Percentiles rank a stretch among this genome's conserved stretches.
These are phyloP conservation scores for Neoboletus brunneissimus DNA, from an alignment of 768 basidiomycete species.

Conservation along the genomic window DNA sequence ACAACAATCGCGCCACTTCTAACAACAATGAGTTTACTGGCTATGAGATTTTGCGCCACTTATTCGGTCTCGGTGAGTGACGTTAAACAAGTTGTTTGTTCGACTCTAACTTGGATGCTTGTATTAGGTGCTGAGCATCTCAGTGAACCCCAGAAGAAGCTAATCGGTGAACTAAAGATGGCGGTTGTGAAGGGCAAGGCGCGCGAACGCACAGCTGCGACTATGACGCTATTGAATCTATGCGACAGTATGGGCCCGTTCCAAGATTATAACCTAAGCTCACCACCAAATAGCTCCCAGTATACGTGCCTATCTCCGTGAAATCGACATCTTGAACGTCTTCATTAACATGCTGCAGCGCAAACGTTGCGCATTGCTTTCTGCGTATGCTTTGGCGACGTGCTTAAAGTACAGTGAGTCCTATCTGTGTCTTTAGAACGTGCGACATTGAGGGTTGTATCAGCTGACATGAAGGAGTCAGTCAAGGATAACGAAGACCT, in stretches of 20 bases:
- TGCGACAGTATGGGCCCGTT: not conserved
- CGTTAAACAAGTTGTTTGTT: not conserved
- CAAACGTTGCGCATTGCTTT: not conserved
- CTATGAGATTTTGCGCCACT: not conserved
- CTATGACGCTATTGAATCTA: not conserved
- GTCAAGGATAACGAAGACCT: not conserved
- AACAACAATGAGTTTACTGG: no score
- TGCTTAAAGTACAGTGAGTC: not conserved
- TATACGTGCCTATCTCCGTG: not conserved
- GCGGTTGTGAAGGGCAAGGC: not conserved
- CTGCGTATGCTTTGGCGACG: not conserved
- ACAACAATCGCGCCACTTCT: no score
- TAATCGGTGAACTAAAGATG: not conserved
- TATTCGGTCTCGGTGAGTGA: not conserved
- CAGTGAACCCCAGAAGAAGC: not conserved
- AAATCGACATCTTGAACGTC: not conserved
- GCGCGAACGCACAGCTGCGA: not conserved
- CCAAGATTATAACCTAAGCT: not conserved
- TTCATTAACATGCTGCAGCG: not conserved
- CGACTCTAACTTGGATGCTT: not conserved
- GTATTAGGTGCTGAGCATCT: not conserved
- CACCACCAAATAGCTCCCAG: not conserved
- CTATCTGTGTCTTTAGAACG: no score
- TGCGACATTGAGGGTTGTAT: not conserved
- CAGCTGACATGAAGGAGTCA: slow-evolving; percentile 4